Percentiles rank a stretch among this genome's conserved stretches.
These are phyloP conservation scores for Solanum megistacrolobum DNA, from an alignment of 257 asterid species.

Conservation along the genomic window DNA sequence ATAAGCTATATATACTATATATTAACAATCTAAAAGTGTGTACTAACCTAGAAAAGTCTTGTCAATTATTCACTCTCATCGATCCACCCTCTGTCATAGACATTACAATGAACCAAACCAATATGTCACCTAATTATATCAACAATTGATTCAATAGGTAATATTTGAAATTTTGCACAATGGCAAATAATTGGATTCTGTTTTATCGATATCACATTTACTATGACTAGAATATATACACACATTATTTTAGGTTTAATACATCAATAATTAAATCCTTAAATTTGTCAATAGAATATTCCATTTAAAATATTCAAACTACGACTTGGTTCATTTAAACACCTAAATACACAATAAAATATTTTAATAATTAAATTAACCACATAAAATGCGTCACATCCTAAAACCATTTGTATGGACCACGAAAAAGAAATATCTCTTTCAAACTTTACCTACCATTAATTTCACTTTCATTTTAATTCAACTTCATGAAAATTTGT, in stretches of 20 bases:
- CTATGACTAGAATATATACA: neutral
- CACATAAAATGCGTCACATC: no score
- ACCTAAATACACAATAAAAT: no score
- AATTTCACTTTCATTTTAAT: neutral
- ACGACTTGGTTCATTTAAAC: accelerated
- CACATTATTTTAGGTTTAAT: neutral
- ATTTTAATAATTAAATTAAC: no score
- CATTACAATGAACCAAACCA: neutral
- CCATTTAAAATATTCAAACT: no score
- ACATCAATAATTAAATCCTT: neutral
- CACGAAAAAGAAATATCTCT: neutral
- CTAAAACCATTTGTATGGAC: neutral
- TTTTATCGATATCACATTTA: no score
- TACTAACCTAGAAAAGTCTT: neutral
- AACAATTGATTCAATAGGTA: neutral
- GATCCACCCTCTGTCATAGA: neutral
- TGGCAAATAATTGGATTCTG: no score
- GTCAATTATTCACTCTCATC: no score
- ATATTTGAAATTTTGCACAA: neutral
- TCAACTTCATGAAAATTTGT: neutral
- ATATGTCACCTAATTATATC: neutral
- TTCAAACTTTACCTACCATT: neutral
- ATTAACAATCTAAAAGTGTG: neutral
- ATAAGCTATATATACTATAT: no score
- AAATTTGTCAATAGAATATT: no score